Evolutionary conservation across 192 early-diverging fungal genomes (phyloP).

Genomic region (Pecoramyces ruminantium): DNA sequence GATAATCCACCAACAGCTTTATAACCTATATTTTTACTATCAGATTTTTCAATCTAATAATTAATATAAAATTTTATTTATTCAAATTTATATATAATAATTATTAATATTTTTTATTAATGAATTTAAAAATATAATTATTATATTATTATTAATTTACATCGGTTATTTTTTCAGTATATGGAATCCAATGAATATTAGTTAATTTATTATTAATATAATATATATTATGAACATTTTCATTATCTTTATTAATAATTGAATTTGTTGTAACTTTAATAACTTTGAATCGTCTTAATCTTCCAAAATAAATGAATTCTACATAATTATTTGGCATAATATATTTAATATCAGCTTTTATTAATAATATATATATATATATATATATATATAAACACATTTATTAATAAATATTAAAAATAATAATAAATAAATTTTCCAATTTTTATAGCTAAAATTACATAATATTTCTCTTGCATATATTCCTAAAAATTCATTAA

Average conservation of each 20-base stretch:
- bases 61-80: too few species aligned
- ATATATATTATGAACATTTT: constrained; percentile 4
- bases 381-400: too few species aligned
- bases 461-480: constrained; percentile 45
- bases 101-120: too few species aligned
- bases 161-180: background rate
- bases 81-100: too few species aligned
- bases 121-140: too few species aligned
- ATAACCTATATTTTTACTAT: constrained; percentile 13
- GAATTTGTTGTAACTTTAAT: constrained; percentile 1
- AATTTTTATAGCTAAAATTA: constrained; percentile 5
- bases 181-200: constrained; percentile 4
- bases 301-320: constrained; percentile 39
- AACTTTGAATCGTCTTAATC: constrained; percentile 19
- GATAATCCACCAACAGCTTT: constrained; percentile 64
- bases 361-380: too few species aligned
- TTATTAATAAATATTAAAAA: background rate
- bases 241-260: constrained; percentile 5
- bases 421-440: background rate
- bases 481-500: constrained; percentile 25
- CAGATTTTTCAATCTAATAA: background rate
- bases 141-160: background rate
- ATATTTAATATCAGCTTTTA: constrained; percentile 40
- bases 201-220: constrained; percentile 8
- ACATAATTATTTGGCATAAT: constrained; percentile 19